Evolutionary conservation across 2,329 filamentous ascomycete genomes (phyloP).

Genomic region (Escovopsis weberi): DNA sequence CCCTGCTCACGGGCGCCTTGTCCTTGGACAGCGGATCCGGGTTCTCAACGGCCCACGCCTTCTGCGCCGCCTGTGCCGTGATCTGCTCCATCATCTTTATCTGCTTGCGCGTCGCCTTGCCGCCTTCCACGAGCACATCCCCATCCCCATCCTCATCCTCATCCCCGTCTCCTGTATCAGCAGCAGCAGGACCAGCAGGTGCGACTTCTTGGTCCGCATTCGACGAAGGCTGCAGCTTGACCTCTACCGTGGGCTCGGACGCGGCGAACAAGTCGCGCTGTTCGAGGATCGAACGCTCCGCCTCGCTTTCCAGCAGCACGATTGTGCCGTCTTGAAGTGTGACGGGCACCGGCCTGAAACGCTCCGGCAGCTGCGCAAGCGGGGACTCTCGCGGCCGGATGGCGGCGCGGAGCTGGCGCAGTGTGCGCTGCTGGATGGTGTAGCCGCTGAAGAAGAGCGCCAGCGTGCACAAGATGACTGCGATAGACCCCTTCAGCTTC

Average conservation of each 20-base stretch:
- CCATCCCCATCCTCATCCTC: constrained; percentile 13
- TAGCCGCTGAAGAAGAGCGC: constrained; percentile 83
- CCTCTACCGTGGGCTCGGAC: constrained; percentile 14
- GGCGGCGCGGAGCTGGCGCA: constrained; percentile 60
- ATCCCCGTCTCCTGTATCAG: neutral
- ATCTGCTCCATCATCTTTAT: constrained; percentile 19
- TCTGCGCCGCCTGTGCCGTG: constrained; percentile 17
- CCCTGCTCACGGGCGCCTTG: constrained; percentile 34
- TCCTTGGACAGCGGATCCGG: constrained; percentile 23
- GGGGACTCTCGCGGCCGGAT: constrained; percentile 40
- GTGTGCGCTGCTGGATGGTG: constrained; percentile 71
- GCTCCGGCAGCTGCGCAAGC: constrained; percentile 35
- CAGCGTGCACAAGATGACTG: constrained; percentile 63
- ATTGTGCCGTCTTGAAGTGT: constrained; percentile 32
- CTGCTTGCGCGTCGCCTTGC: constrained; percentile 12
- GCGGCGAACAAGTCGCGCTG: constrained; percentile 9
- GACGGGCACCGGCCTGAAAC: constrained; percentile 30
- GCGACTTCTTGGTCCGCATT: no score
- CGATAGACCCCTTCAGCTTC: neutral
- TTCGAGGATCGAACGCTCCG: constrained; percentile 14
- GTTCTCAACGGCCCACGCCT: constrained; percentile 19
- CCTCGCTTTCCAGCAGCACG: constrained; percentile 24
- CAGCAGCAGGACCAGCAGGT: constrained; percentile 5
- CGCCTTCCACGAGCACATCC: constrained; percentile 4
- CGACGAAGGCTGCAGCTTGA: constrained; percentile 10